Percentiles rank a stretch among this genome's conserved stretches.
Evolutionary conservation across 805 yeast species (phyloP).

Genomic region (Kuraishia floccosa): DNA sequence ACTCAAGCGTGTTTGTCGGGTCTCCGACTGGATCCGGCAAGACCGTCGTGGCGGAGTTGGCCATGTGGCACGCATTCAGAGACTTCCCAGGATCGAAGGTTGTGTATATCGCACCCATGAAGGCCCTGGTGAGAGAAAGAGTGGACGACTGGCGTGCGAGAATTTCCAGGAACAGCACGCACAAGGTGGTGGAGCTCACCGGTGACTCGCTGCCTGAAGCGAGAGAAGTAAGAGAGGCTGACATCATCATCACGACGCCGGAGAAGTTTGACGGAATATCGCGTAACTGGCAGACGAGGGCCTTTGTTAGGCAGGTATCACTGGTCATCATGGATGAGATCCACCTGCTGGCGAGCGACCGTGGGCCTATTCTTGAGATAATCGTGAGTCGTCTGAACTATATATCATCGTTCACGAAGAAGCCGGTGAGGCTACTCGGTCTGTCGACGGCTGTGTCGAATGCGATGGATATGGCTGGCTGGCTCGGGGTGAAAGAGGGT

Average conservation of each 20-base stretch:
- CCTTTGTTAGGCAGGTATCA: conserved; percentile 64
- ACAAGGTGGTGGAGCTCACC: conserved; percentile 62
- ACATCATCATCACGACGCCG: conserved; percentile 73
- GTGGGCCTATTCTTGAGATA: conserved; percentile 83
- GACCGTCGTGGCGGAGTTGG: conserved; percentile 93
- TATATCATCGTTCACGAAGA: conserved; percentile 46
- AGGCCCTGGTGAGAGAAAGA: conserved; percentile 74
- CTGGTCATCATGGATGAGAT: conserved; percentile 80
- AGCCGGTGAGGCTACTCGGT: conserved; percentile 57
- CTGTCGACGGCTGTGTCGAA: conserved; percentile 82
- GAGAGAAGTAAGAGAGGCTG: conserved; percentile 52
- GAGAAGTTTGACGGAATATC: conserved; percentile 84
- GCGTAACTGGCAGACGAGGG: conserved; percentile 74
- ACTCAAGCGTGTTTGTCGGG: conserved; percentile 80
- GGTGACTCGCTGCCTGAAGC: conserved; percentile 78
- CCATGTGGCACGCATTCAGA: conserved; percentile 92
- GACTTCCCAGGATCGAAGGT: conserved; percentile 72
- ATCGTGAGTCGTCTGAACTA: conserved; percentile 83
- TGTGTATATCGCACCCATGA: conserved; percentile 85
- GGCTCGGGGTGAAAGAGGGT: conserved; percentile 70
- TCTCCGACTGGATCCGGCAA: conserved; percentile 99
- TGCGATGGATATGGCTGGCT: conserved; percentile 77
- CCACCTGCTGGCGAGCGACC: conserved; percentile 72
- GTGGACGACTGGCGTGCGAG: conserved; percentile 70
- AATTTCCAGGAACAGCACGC: conserved; percentile 31